These are phyloP conservation scores for Trypanosomatidae sp. DNA, from an alignment of 208 protist genomes.

Conservation along the genomic window DNA sequence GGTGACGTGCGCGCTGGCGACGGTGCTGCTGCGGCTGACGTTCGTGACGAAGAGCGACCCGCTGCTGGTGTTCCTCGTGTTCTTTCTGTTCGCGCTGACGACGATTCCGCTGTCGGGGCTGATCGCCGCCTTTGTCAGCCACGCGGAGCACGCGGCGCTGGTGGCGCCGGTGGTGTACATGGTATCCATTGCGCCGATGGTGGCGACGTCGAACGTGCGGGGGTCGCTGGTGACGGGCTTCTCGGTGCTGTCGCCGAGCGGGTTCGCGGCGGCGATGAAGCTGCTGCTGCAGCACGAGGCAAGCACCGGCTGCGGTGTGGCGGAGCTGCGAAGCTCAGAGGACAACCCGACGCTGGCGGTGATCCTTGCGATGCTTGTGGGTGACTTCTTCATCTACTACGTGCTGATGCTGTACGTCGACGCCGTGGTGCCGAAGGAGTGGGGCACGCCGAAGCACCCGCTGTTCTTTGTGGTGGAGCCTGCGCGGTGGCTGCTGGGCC, in stretches of 20 bases:
- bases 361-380: slow-evolving; percentile 16
- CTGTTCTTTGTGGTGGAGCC: slow-evolving; percentile 75
- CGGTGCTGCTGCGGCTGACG: slow-evolving; percentile 50
- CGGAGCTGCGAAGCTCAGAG: slow-evolving; percentile 25
- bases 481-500: slow-evolving; percentile 13
- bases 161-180: slow-evolving; percentile 70
- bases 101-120: slow-evolving; percentile 45
- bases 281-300: slow-evolving; percentile 37
- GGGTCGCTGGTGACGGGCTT: slow-evolving; percentile 17
- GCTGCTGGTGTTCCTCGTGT: slow-evolving; percentile 42
- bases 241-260: slow-evolving; percentile 46
- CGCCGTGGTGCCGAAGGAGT: slow-evolving; percentile 54
- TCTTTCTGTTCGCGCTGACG: slow-evolving; percentile 58
- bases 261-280: slow-evolving; percentile 33
- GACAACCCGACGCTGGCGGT: slow-evolving; percentile 12
- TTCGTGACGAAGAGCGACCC: slow-evolving; percentile 40
- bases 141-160: slow-evolving; percentile 55
- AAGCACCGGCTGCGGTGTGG: slow-evolving; percentile 29
- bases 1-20: slow-evolving; percentile 32
- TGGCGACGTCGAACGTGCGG: slow-evolving; percentile 34
- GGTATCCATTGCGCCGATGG: slow-evolving; percentile 19
- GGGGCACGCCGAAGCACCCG: slow-evolving; percentile 58
- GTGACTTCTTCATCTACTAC: slow-evolving; percentile 58
- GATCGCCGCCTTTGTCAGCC: slow-evolving; percentile 60
- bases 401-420: slow-evolving; percentile 71